phyloP scores from a whole-genome alignment of 257 asterid species.

The Solanum pennellii region DNA sequence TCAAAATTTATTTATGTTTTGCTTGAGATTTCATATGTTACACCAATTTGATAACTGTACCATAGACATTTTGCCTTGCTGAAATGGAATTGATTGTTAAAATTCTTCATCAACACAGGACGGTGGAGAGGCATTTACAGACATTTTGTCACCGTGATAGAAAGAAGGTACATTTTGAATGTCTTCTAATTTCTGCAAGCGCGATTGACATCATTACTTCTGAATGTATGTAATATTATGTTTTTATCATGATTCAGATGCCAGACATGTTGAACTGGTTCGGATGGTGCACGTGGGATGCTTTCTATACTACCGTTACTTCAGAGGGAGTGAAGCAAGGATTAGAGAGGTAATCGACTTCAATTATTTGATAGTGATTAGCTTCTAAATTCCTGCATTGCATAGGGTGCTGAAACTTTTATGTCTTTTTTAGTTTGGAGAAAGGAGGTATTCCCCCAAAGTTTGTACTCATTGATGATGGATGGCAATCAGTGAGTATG shows the following conservation, averaged over 20 bases:
- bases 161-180: constrained; percentile 49
- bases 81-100: neutral
- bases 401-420: neutral
- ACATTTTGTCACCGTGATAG: constrained; percentile 81
- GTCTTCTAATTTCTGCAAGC: neutral
- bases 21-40: neutral
- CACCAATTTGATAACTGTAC: neutral
- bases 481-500: constrained; percentile 92
- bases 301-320: constrained; percentile 84
- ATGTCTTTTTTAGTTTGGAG: constrained; percentile 37
- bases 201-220: neutral
- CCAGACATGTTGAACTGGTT: constrained; percentile 96
- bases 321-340: constrained; percentile 81
- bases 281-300: constrained; percentile 99
- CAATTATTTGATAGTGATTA: neutral
- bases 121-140: constrained; percentile 74
- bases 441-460: constrained; percentile 76
- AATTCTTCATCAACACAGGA: constrained; percentile 27
- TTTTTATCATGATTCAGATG: constrained; percentile 34
- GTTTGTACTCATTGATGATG: constrained; percentile 84
- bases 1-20: neutral
- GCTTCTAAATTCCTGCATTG: neutral
- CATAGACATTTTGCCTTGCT: neutral
- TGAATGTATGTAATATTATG: neutral
- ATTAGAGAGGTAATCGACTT: constrained; percentile 42